Percentiles rank a stretch among this genome's conserved stretches.
phyloP scores from a whole-genome alignment of 768 basidiomycete species.

The Amanita fuliginea region DNA sequence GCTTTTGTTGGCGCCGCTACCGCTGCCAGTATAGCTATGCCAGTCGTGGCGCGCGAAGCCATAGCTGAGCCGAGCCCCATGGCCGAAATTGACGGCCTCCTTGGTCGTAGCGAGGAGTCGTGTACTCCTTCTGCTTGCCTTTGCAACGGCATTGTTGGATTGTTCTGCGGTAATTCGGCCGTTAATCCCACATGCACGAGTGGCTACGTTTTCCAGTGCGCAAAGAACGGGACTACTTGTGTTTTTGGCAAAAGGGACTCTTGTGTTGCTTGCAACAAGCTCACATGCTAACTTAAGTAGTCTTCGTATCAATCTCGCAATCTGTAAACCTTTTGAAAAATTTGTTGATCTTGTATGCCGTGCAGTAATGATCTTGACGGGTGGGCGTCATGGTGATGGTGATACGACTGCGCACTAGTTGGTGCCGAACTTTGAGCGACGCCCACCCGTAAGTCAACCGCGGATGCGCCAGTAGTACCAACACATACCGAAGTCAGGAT shows the following conservation, averaged over 20 bases:
- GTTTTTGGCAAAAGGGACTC: neutral
- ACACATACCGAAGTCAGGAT: constrained; percentile 5
- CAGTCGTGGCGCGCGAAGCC: constrained; percentile 8
- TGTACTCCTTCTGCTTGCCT: neutral
- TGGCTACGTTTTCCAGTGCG: constrained; percentile 13
- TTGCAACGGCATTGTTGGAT: constrained; percentile 5
- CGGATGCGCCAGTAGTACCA: neutral
- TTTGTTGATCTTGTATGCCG: too few species aligned
- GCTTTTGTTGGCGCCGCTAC: constrained; percentile 9
- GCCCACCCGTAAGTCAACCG: too few species aligned
- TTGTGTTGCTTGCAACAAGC: neutral
- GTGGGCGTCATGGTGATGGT: too few species aligned
- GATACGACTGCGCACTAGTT: too few species aligned
- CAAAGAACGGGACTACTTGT: neutral
- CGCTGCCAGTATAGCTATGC: constrained; percentile 4
- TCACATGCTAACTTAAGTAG: neutral
- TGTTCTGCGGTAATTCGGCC: constrained; percentile 11
- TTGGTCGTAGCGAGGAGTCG: neutral
- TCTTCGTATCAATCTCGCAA: too few species aligned
- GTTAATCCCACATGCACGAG: constrained; percentile 11
- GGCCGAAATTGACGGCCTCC: neutral
- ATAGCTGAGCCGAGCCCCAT: constrained; percentile 9
- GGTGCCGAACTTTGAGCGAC: too few species aligned
- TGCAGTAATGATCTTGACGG: too few species aligned
- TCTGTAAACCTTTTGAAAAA: too few species aligned